Percentiles rank a stretch among this genome's conserved stretches.
phyloP scores from a whole-genome alignment of 164 flowering plant genomes.

The Tetracentron sinense region DNA sequence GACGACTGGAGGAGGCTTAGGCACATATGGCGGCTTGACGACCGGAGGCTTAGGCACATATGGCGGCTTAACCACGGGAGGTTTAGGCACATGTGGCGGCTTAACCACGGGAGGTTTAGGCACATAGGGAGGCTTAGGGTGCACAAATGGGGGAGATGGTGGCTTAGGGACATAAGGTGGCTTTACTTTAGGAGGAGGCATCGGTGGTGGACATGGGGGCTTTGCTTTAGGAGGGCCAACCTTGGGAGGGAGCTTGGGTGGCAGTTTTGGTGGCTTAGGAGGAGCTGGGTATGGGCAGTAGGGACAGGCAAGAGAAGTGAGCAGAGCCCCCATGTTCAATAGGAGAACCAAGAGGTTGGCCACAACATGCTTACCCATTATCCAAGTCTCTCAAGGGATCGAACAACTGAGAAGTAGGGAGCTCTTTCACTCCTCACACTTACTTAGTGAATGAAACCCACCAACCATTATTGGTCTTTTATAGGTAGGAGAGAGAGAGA shows the following conservation, averaged over 20 bases:
- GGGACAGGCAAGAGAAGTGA: conserved; percentile 37
- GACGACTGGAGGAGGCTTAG: neutral
- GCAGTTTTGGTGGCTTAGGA: conserved; percentile 21
- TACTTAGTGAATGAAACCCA: neutral
- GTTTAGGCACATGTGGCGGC: conserved; percentile 16
- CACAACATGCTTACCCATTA: conserved; percentile 22
- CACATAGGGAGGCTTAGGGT: conserved; percentile 7
- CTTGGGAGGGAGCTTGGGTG: conserved; percentile 18
- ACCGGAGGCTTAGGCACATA: conserved; percentile 2
- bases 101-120: conserved; percentile 14
- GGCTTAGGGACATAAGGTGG: conserved; percentile 11
- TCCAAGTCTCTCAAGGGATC: neutral
- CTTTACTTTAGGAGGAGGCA: neutral
- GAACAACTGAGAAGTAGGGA: neutral
- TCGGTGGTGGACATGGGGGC: conserved; percentile 14
- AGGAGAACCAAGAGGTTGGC: conserved; percentile 23
- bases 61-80: conserved; percentile 2
- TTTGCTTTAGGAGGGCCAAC: conserved; percentile 13
- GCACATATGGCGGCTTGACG: no score
- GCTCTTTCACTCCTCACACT: neutral
- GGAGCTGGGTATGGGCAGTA: conserved; percentile 33
- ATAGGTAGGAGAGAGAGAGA: conserved; percentile 5
- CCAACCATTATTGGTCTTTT: neutral
- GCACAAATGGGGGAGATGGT: no score
- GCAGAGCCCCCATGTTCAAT: conserved; percentile 23